Conservation (phyloP, 257 asterid genomes). For the Solanum megistacrolobum region DNA sequence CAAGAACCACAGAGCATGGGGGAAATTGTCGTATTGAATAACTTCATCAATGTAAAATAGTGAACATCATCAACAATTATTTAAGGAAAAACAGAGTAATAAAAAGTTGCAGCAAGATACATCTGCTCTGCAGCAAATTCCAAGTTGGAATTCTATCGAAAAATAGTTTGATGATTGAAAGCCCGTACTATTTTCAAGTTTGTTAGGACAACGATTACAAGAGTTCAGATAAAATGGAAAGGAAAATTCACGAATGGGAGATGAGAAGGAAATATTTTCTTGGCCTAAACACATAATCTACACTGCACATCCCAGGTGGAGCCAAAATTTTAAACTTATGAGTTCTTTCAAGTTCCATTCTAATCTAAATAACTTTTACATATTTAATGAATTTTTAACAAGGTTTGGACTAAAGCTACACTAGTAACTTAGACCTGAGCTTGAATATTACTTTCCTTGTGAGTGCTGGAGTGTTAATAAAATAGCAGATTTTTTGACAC, state of each 20-base stretch:
- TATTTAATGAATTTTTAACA: not conserved
- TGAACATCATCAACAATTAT: not conserved
- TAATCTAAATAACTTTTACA: not conserved
- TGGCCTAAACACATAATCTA: not conserved
- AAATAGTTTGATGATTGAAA: not conserved
- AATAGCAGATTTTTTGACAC: not conserved
- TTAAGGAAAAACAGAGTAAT: not conserved
- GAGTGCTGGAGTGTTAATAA: not conserved
- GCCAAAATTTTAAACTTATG: not conserved
- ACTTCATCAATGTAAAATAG: not conserved
- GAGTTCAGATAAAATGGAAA: not conserved
- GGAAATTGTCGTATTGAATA: not conserved
- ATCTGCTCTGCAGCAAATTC: not conserved
- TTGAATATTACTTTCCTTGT: not conserved
- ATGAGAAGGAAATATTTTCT: not conserved
- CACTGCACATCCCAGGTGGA: not conserved
- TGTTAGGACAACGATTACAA: not conserved
- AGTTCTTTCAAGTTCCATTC: not conserved
- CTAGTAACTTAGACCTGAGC: not conserved
- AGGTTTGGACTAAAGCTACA: not conserved
- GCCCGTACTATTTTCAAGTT: not conserved
- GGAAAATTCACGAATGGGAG: not conserved
- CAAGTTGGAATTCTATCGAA: not conserved
- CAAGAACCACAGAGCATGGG: not conserved
- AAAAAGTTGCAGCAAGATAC: not conserved